These are phyloP conservation scores for Nicotiana otophora DNA, from an alignment of 257 asterid genomes.

Conservation along the genomic window DNA sequence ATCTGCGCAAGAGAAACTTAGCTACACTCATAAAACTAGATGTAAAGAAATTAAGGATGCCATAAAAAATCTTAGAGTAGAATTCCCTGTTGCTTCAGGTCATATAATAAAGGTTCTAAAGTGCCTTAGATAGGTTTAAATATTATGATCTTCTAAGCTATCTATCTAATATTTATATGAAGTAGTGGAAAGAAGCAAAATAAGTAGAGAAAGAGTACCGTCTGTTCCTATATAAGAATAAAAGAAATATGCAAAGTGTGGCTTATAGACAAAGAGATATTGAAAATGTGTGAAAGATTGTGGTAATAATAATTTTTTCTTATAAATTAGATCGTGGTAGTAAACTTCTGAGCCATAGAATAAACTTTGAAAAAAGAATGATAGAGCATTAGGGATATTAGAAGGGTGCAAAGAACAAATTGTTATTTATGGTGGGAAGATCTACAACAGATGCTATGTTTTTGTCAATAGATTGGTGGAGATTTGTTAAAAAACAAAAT, in stretches of 20 bases:
- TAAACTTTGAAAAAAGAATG: neutral
- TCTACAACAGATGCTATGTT: neutral
- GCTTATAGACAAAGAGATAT: neutral
- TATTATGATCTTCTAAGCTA: too few species aligned
- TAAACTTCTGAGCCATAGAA: neutral
- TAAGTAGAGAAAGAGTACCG: neutral
- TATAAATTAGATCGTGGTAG: neutral
- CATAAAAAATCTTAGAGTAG: neutral
- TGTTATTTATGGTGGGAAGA: neutral
- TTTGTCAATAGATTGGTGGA: neutral
- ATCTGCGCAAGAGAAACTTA: neutral
- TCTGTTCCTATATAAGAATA: neutral
- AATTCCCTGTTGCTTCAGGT: too few species aligned
- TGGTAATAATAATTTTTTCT: neutral
- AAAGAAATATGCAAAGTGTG: neutral
- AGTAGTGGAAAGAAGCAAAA: too few species aligned
- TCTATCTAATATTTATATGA: too few species aligned
- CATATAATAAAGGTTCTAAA: too few species aligned
- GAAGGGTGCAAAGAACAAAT: neutral
- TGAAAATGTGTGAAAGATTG: neutral
- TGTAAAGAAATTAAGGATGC: neutral
- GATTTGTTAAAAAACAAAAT: neutral
- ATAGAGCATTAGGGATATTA: neutral
- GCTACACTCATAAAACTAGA: neutral
- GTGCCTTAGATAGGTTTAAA: too few species aligned